These are phyloP conservation scores for Rauvolfia tetraphylla DNA, from an alignment of 257 asterid species.

Conservation along the genomic window DNA sequence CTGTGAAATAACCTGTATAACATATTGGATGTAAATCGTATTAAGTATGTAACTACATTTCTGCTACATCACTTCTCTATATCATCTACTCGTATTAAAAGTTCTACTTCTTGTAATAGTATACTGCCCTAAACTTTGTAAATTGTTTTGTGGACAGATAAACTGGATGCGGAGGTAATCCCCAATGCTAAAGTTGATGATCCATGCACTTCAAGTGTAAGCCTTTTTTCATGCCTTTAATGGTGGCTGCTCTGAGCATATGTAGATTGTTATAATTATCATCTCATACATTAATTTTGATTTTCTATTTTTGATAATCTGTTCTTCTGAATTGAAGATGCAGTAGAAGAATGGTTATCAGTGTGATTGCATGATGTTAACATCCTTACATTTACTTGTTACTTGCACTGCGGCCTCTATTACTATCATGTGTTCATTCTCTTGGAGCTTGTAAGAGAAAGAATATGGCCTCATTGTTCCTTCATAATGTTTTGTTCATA, in stretches of 20 bases:
- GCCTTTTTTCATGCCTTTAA: slow-evolving; percentile 15
- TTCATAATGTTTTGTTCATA: background rate
- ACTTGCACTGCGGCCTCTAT: too few species aligned
- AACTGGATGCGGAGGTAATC: slow-evolving; percentile 14
- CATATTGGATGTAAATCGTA: background rate
- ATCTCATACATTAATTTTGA: background rate
- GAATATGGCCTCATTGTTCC: background rate
- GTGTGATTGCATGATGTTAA: background rate
- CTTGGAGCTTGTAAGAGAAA: too few species aligned
- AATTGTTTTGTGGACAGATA: slow-evolving; percentile 21
- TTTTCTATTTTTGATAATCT: background rate
- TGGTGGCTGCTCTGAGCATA: background rate
- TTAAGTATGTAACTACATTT: background rate
- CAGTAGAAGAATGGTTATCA: background rate
- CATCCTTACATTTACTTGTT: background rate
- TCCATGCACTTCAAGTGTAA: slow-evolving; percentile 27
- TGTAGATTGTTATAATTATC: background rate
- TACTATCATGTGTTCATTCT: background rate
- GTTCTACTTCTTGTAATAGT: background rate
- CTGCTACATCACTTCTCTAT: background rate
- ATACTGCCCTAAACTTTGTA: slow-evolving; percentile 5
- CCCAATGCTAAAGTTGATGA: slow-evolving; percentile 21
- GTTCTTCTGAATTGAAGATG: background rate
- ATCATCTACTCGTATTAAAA: background rate
- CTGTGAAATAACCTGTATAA: background rate